Conservation (phyloP, 2,329 filamentous ascomycete genomes). For the Penicillium brasilianum region DNA sequence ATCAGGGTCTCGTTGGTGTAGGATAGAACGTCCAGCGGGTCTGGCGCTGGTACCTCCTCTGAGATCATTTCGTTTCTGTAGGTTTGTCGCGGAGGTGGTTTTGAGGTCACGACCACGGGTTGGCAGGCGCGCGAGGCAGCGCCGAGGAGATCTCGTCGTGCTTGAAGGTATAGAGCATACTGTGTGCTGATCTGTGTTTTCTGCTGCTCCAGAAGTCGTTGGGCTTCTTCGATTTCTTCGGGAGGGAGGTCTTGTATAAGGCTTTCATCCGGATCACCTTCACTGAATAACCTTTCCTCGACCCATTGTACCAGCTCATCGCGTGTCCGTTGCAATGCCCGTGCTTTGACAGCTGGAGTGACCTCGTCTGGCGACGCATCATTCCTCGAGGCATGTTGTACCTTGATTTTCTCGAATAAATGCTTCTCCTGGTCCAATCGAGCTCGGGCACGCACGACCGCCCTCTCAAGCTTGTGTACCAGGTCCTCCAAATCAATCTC, state of each 20-base stretch:
- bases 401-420: conserved; percentile 40
- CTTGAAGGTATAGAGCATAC: conserved; percentile 44
- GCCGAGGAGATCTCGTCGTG: conserved; percentile 44
- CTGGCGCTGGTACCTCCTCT: conserved; percentile 27
- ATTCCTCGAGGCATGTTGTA: conserved; percentile 25
- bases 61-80: conserved; percentile 20
- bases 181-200: conserved; percentile 42
- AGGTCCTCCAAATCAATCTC: conserved; percentile 39
- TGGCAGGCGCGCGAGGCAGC: conserved; percentile 44
- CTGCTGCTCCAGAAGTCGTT: conserved; percentile 37
- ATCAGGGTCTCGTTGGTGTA: conserved; percentile 40
- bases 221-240: conserved; percentile 39
- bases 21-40: conserved; percentile 38
- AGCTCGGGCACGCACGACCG: conserved; percentile 44
- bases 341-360: conserved; percentile 31
- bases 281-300: conserved; percentile 53
- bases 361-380: conserved; percentile 5
- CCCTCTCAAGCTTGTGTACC: conserved; percentile 46
- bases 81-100: conserved; percentile 24
- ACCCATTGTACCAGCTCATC: conserved; percentile 59
- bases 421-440: conserved; percentile 45
- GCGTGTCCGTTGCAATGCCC: conserved; percentile 51
- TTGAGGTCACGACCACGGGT: conserved; percentile 35
- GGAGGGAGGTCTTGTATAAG: conserved; percentile 34
- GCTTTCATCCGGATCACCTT: conserved; percentile 37